A percentile compares a stretch with the other conserved stretches of the same genome.
phyloP scores from a whole-genome alignment of 177 flowering plant genomes.

The Vitis hybrid region DNA sequence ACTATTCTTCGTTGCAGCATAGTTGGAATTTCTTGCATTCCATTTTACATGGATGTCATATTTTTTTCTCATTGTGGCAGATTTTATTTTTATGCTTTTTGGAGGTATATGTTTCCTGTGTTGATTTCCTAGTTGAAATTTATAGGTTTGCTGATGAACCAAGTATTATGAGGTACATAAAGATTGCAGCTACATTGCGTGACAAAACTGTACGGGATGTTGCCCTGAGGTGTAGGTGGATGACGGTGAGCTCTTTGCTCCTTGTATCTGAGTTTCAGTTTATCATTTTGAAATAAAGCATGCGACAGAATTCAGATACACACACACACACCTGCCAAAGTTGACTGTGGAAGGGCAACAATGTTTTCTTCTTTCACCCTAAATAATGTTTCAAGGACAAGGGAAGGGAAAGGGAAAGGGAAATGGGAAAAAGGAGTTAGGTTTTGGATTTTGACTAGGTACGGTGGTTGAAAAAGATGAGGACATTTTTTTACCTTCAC shows the following conservation, averaged over 20 bases:
- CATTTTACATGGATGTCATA: background rate
- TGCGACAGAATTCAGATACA: background rate
- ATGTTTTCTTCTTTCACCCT: too few species aligned
- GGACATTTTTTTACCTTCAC: too few species aligned
- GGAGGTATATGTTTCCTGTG: background rate
- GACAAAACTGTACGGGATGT: conserved; percentile 97
- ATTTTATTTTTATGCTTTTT: background rate
- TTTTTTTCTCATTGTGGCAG: background rate
- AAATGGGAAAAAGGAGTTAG: too few species aligned
- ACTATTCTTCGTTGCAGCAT: background rate
- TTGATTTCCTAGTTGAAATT: conserved; percentile 11
- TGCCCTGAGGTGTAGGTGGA: conserved; percentile 96
- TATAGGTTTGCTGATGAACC: conserved; percentile 74
- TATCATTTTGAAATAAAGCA: background rate
- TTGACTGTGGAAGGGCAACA: too few species aligned
- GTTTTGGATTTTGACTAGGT: too few species aligned
- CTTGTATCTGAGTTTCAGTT: background rate
- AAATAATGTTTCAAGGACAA: too few species aligned
- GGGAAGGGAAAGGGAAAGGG: too few species aligned
- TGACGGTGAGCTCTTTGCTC: conserved; percentile 60
- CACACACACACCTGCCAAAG: too few species aligned
- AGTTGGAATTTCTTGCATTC: background rate
- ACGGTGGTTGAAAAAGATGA: too few species aligned
- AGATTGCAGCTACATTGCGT: conserved; percentile 75
- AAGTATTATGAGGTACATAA: conserved; percentile 75